Evolutionary conservation across 1,139 yeast species (phyloP).

Genomic region (Meyerozyma sp.): DNA sequence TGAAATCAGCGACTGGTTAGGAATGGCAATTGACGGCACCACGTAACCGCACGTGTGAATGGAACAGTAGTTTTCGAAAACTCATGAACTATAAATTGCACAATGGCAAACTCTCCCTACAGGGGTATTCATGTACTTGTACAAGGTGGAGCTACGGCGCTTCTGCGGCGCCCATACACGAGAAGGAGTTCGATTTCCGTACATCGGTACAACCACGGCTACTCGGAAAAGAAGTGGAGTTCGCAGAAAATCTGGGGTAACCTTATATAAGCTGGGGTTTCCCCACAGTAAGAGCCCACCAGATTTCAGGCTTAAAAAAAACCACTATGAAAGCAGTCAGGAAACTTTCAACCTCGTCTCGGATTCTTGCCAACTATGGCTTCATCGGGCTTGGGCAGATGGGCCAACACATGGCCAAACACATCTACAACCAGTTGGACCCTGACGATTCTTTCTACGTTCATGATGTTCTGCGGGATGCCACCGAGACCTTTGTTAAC

Average conservation of each 20-base stretch:
- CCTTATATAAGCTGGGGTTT: neutral
- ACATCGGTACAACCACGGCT: neutral
- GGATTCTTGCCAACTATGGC: constrained; percentile 32
- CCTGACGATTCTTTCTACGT: constrained; percentile 39
- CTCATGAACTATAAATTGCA: neutral
- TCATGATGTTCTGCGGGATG: constrained; percentile 35
- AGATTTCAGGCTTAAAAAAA: neutral
- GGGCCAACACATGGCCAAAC: constrained; percentile 60
- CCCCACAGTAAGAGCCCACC: neutral
- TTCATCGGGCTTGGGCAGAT: constrained; percentile 57
- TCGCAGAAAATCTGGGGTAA: neutral
- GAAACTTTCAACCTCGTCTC: constrained; percentile 15
- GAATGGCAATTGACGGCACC: constrained; percentile 44
- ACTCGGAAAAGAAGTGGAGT: constrained; percentile 1
- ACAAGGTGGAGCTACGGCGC: too few species aligned
- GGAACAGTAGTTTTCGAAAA: neutral
- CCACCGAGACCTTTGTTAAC: constrained; percentile 22
- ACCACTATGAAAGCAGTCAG: neutral
- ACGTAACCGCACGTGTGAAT: neutral
- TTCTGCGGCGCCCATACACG: neutral
- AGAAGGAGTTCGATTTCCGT: too few species aligned
- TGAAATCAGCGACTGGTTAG: constrained; percentile 42
- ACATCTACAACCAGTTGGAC: constrained; percentile 39
- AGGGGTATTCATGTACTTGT: too few species aligned
- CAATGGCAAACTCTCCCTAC: neutral